Base-by-base conservation (phyloP, 257 asterid genomes). In the Osmanthus fragrans region DNA sequence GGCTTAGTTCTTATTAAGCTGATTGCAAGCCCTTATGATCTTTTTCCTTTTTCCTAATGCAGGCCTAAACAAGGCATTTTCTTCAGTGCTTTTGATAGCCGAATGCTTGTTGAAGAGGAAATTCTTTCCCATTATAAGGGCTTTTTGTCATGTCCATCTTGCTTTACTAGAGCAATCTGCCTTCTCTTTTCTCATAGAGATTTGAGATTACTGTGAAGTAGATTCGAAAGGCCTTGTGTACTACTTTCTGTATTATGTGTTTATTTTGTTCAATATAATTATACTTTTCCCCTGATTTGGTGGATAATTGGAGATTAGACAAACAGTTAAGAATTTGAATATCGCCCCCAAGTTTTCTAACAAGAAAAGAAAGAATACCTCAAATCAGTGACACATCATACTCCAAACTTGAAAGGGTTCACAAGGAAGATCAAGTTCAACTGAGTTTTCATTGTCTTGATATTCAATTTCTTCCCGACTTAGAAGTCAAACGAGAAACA, bases 61-160 rank as follows among this genome's bases (percentile, higher is more conserved):
- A 79, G 82, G 73, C 70, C 47, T 79, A 69, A 67, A 51, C 23
- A 19, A 4, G 63, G 7, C 10, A 51, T 51, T 51, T 15, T 51
- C 63, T 51, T 51, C 63, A 51, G 7, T 51, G 7, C 16, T 51
- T 51, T 51, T 9, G 45, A 16, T 51, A 18, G 23, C 63, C 9
- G 25, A 51, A 51, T 5, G 21, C 63, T 51, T 51, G 60, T 51
- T 51, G 63, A 51, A 15, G 63, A 30, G 32, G 60, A 51, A 51
- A 51, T 51, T 45, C 19, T 45, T 45, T 45, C 51, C 51, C 51
- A 51, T 51, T 7, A 5, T 51, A 19, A 19, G 63, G 60, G 63
- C 10, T 45, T 45, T 45, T 8, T 45, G 0, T 45, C 54, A 11
- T 15, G 18, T 45, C 54, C 5, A 45, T 45, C 54, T 45, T 45